Evolutionary conservation across 352 stramenopile genomes (phyloP).

Genomic region (Phytophthora tubulina): DNA sequence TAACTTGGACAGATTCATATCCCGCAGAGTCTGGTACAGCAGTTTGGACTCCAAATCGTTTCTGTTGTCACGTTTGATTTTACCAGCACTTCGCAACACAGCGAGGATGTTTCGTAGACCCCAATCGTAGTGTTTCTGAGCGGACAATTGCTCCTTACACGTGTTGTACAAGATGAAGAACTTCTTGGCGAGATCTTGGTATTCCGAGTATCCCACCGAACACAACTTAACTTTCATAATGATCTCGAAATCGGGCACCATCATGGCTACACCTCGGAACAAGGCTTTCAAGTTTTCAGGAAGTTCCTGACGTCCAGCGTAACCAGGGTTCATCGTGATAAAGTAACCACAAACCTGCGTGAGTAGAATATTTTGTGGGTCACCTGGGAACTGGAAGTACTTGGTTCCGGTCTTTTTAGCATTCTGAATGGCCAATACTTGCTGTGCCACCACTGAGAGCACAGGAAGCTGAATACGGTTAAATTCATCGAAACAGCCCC

Average conservation of each 20-base stretch:
- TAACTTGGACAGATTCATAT: constrained; percentile 99
- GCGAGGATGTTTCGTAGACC: constrained; percentile 92
- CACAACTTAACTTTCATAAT: constrained; percentile 97
- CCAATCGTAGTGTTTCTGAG: constrained; percentile 95
- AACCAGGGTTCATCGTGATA: constrained; percentile 99
- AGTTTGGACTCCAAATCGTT: constrained; percentile 91
- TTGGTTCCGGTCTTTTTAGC: constrained; percentile 96
- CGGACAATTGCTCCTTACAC: constrained; percentile 93
- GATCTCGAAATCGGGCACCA: constrained; percentile 94
- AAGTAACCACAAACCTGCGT: constrained; percentile 97
- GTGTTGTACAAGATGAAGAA: constrained; percentile 94
- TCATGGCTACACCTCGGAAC: constrained; percentile 93
- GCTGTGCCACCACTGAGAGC: constrained; percentile 97
- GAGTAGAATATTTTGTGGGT: constrained; percentile 97
- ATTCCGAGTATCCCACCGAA: constrained; percentile 95
- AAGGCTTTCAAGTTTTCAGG: constrained; percentile 99
- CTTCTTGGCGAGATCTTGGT: constrained; percentile 92
- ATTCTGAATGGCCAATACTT: constrained; percentile 98
- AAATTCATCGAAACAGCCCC: constrained; percentile 99
- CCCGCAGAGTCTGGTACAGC: constrained; percentile 91
- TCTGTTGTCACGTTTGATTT: constrained; percentile 92
- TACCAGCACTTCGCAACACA: constrained; percentile 89
- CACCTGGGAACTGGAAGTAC: constrained; percentile 98
- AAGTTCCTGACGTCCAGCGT: constrained; percentile 97
- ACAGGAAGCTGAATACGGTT: constrained; percentile 98